Evolutionary conservation across 139 green algal species (phyloP).

Genomic region (Pleodorina starrii): DNA sequence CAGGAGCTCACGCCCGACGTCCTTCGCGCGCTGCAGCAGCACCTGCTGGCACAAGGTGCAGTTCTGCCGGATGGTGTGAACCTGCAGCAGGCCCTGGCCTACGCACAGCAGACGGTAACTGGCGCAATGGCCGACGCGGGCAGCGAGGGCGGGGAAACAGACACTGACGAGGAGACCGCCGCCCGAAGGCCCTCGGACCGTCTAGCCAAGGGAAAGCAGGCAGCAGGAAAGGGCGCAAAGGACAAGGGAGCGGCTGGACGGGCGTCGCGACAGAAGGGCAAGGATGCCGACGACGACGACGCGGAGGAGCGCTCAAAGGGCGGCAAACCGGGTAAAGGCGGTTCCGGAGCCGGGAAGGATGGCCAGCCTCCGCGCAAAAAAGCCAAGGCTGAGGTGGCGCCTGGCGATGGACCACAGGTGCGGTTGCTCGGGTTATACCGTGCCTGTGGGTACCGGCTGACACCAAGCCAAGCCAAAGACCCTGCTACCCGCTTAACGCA

Average conservation of each 20-base stretch:
- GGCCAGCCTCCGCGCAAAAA: constrained; percentile 13
- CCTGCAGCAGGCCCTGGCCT: constrained; percentile 20
- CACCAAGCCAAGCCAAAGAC: too few relatives aligned
- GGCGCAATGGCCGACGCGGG: background rate
- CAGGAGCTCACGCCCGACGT: constrained; percentile 29
- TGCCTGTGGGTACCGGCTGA: background rate
- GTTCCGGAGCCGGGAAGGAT: background rate
- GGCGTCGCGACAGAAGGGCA: background rate
- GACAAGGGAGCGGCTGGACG: constrained; percentile 7
- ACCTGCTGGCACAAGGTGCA: constrained; percentile 12
- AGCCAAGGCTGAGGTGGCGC: background rate
- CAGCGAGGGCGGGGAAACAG: constrained; percentile 7
- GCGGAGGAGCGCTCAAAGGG: background rate
- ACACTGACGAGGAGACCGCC: constrained; percentile 17
- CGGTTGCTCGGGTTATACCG: background rate
- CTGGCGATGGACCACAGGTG: background rate
- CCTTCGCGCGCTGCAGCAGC: constrained; percentile 7
- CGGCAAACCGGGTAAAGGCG: constrained; percentile 17
- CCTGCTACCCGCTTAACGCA: too few relatives aligned
- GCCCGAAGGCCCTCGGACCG: constrained; percentile 9
- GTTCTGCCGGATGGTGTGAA: constrained; percentile 30
- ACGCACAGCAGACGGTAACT: background rate
- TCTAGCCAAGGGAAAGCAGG: background rate
- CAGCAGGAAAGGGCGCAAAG: background rate
- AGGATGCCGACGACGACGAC: constrained; percentile 18